phyloP scores from a whole-genome alignment of 2,329 filamentous ascomycete species.

The Aspergillus floridensis region DNA sequence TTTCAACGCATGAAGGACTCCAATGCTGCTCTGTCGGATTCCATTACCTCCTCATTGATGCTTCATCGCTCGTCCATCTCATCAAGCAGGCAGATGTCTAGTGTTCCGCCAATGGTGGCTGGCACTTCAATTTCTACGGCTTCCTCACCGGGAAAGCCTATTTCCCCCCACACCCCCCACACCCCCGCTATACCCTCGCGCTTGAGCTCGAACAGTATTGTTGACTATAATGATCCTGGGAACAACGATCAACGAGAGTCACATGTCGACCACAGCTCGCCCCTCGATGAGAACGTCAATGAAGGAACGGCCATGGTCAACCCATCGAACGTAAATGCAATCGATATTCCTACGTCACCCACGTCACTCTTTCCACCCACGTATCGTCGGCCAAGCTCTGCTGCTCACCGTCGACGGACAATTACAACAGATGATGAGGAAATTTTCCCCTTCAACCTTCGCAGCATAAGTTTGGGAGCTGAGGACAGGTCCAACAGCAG shows the following conservation, averaged over 20 bases:
- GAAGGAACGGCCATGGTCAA: constrained; percentile 33
- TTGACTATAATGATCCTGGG: constrained; percentile 58
- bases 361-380: constrained; percentile 36
- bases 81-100: constrained; percentile 69
- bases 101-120: constrained; percentile 59
- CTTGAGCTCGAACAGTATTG: constrained; percentile 86
- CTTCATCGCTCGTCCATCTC: constrained; percentile 80
- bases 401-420: constrained; percentile 37
- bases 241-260: constrained; percentile 30
- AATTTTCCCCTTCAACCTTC: constrained; percentile 45
- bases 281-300: constrained; percentile 37
- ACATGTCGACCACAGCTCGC: constrained; percentile 31
- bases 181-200: constrained; percentile 90
- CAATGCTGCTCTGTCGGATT: constrained; percentile 84
- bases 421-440: constrained; percentile 44
- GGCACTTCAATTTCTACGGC: constrained; percentile 76
- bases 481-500: constrained; percentile 36
- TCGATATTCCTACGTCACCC: constrained; percentile 50
- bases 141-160: constrained; percentile 84
- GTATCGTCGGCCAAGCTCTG: constrained; percentile 47
- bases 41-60: constrained; percentile 85
- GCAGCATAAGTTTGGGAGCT: constrained; percentile 48
- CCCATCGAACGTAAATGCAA: constrained; percentile 42
- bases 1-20: constrained; percentile 89
- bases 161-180: constrained; percentile 87